A percentile compares a stretch with the other conserved stretches of the same genome.
Conservation (phyloP, 306 rosid genomes). For the Erythrophleum fordii region DNA sequence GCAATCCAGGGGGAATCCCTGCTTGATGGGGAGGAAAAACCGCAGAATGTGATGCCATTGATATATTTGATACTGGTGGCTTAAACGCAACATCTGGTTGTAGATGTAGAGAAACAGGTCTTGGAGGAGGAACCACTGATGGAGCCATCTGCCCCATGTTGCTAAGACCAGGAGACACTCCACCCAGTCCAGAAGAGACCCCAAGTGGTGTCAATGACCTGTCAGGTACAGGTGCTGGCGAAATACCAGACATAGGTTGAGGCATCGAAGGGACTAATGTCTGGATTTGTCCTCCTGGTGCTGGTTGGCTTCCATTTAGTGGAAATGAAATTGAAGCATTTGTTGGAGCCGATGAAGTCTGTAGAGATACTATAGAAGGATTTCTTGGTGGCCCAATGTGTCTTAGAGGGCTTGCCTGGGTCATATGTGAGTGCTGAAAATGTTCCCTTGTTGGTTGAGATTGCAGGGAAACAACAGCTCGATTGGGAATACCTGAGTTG, state of each 20-base stretch:
- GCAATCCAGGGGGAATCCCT: slow-evolving; percentile 48
- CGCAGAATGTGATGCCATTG: slow-evolving; percentile 43
- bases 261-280: slow-evolving; percentile 50
- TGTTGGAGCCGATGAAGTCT: slow-evolving; percentile 50
- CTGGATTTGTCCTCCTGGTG: slow-evolving; percentile 51
- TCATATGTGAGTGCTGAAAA: slow-evolving; percentile 54
- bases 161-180: slow-evolving; percentile 49
- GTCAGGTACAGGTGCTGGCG: slow-evolving; percentile 47
- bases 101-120: slow-evolving; percentile 47
- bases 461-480: slow-evolving; percentile 45
- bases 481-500: slow-evolving; percentile 52
- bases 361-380: slow-evolving; percentile 49
- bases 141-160: slow-evolving; percentile 59
- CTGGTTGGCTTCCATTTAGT: slow-evolving; percentile 48
- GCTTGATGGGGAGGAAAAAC: slow-evolving; percentile 51
- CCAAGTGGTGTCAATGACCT: slow-evolving; percentile 46
- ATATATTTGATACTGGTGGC: slow-evolving; percentile 47
- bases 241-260: slow-evolving; percentile 53
- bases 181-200: slow-evolving; percentile 48
- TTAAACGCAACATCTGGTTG: slow-evolving; percentile 52
- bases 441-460: slow-evolving; percentile 50
- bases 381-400: slow-evolving; percentile 58
- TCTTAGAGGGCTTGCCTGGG: slow-evolving; percentile 50
- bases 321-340: slow-evolving; percentile 55
- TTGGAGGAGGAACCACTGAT: slow-evolving; percentile 34